These are phyloP conservation scores for Neurospora cerealis DNA, from an alignment of 495 filamentous ascomycete species.

Conservation along the genomic window DNA sequence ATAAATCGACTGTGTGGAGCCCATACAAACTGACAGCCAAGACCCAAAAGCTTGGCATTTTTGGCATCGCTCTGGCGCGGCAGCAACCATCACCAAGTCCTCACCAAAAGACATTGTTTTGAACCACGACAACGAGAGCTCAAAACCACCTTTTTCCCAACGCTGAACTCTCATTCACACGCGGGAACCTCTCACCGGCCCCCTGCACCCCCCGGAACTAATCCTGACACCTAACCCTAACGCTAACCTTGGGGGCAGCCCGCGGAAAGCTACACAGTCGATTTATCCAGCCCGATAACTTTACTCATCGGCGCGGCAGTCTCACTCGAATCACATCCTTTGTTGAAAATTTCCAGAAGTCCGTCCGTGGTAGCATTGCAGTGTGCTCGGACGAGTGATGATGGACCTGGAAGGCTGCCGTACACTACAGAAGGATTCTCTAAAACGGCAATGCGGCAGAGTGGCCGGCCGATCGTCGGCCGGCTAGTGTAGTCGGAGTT, in stretches of 20 bases:
- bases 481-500: background rate
- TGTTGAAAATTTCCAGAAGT: background rate
- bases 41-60: too few relatives aligned
- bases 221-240: background rate
- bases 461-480: background rate
- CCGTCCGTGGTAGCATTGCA: background rate
- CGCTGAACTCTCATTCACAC: background rate
- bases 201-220: background rate
- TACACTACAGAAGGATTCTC: background rate
- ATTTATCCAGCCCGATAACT: background rate
- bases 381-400: background rate
- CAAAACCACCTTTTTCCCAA: background rate
- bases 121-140: background rate
- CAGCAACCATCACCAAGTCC: too few relatives aligned
- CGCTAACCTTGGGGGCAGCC: background rate
- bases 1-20: too few relatives aligned
- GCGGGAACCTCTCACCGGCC: too few relatives aligned
- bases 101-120: background rate
- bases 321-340: background rate
- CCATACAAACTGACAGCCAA: too few relatives aligned
- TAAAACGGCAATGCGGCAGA: background rate
- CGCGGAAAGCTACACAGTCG: too few relatives aligned
- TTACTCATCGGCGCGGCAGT: background rate
- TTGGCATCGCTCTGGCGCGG: too few relatives aligned
- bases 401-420: background rate